A percentile compares a stretch with the other conserved stretches of the same genome.
Conservation (phyloP, 108 stramenopile genomes). For the Nitzschia putrida region DNA sequence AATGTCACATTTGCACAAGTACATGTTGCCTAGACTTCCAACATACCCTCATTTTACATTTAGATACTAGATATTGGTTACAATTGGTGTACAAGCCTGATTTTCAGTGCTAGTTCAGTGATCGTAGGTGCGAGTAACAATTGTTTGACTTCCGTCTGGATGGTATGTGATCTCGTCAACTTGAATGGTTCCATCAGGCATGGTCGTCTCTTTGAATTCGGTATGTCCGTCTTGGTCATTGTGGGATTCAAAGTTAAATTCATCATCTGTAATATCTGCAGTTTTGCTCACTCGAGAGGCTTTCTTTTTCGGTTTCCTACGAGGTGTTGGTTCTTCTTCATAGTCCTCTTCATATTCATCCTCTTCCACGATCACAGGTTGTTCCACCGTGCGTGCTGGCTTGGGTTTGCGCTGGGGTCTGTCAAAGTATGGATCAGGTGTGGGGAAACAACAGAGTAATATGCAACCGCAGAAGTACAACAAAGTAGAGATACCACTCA, state of each 20-base stretch:
- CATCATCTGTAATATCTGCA: constrained; percentile 15
- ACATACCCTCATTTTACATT: no score
- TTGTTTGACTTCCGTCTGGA: constrained; percentile 7
- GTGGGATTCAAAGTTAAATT: constrained; percentile 7
- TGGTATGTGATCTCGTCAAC: constrained; percentile 19
- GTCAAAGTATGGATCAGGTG: constrained; percentile 22
- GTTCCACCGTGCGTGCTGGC: neutral
- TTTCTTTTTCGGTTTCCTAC: neutral
- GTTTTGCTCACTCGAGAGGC: neutral
- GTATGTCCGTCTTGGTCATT: neutral
- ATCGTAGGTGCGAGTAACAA: constrained; percentile 10
- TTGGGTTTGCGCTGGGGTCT: neutral
- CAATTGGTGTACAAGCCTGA: no score
- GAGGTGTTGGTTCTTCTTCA: neutral
- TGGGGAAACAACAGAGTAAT: constrained; percentile 34
- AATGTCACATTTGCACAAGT: constrained; percentile 26
- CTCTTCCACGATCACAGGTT: constrained; percentile 3
- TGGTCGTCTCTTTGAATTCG: constrained; percentile 12
- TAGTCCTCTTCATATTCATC: neutral
- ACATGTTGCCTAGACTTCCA: constrained; percentile 11
- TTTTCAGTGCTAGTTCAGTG: no score
- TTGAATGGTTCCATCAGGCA: constrained; percentile 16
- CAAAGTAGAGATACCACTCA: constrained; percentile 15
- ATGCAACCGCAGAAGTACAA: constrained; percentile 20
- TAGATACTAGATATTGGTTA: no score